These are phyloP conservation scores for Posidonia australis DNA, from an alignment of 106 monocot species.

Conservation along the genomic window DNA sequence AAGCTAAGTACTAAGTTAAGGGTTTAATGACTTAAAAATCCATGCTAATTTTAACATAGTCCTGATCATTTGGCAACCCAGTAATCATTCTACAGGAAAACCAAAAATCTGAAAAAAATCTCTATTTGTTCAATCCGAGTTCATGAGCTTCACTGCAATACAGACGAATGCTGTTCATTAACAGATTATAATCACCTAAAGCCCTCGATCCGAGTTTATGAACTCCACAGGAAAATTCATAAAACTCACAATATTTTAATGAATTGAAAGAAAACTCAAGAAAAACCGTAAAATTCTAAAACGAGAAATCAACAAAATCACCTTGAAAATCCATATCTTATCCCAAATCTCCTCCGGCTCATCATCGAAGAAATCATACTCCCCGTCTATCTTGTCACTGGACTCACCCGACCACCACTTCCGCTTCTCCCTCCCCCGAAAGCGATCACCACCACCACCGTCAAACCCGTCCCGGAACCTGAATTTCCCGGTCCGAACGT, in stretches of 20 bases:
- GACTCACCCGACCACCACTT: conserved; percentile 12
- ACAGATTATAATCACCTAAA: neutral
- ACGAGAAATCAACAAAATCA: neutral
- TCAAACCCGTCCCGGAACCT: neutral
- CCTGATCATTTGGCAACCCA: neutral
- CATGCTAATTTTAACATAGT: neutral
- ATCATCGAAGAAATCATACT: conserved; percentile 1
- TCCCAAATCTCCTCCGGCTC: conserved; percentile 1
- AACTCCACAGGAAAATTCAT: too few relatives aligned
- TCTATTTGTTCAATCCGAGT: too few relatives aligned
- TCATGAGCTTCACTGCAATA: too few relatives aligned
- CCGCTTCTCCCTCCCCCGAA: conserved; percentile 2
- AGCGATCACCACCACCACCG: neutral
- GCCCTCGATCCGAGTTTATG: too few relatives aligned
- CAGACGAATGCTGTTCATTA: too few relatives aligned
- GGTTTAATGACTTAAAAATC: too few relatives aligned
- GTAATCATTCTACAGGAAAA: neutral
- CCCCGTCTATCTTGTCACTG: neutral
- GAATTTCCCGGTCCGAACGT: conserved; percentile 1
- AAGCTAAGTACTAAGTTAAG: too few relatives aligned
- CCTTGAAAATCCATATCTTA: conserved; percentile 15
- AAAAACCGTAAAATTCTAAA: neutral
- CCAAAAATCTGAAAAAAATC: neutral
- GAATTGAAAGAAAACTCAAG: neutral
- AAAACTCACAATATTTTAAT: too few relatives aligned